Base-by-base conservation (phyloP, 202 grass and related monocot species). In the Dendrocalamus latiflorus region DNA sequence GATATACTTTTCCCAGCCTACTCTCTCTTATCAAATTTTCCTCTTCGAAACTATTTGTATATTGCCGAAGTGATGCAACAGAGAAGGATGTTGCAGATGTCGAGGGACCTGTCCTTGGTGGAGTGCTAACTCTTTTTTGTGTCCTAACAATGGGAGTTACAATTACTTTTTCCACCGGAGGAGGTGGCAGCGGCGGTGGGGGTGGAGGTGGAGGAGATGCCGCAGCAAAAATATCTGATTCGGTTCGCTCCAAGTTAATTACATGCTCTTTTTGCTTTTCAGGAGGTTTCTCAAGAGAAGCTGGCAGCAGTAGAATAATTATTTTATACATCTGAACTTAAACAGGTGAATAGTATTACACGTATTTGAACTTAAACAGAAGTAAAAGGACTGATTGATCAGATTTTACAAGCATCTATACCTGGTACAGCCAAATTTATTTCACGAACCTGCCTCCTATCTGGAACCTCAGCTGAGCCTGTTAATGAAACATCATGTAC, bases 21-120 rank as follows among this genome's bases (percentile, higher is more conserved):
- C 91, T 81, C 72, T 93, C 91, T 81, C 86, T 87, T 77, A 95
- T 91, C 85, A 98, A 88, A 80, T 89, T 93, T 77, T 74, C 80
- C 80, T 95, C 83, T 62, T 72, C 79, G 15, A 98, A 98, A 77
- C 83, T 95, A 89, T 90, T 76, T 63, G 95, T 98, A 81, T 87
- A 93, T 86, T 93, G 91, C 82, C 93, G 95, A 82, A 98, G 93
- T 15, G 82, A 81, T 67, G 85, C 85, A 57, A 98, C 89, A 42
- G 93, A 98, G 88, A 95, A 98, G 41, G 91, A 91, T 89, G 75
- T 77, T 47, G 81, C 85, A 69, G 87, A 93, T 84, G 87, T 89
- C 2, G 91, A 80, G 65, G 79, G 77, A 65, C 53, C 81, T 83
- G 64, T 73, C 65, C 83, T 88, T 86, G 89, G 82, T 17, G 63